Evolutionary conservation across 179 eudicot species (phyloP).

Genomic region (Silene coronaria): DNA sequence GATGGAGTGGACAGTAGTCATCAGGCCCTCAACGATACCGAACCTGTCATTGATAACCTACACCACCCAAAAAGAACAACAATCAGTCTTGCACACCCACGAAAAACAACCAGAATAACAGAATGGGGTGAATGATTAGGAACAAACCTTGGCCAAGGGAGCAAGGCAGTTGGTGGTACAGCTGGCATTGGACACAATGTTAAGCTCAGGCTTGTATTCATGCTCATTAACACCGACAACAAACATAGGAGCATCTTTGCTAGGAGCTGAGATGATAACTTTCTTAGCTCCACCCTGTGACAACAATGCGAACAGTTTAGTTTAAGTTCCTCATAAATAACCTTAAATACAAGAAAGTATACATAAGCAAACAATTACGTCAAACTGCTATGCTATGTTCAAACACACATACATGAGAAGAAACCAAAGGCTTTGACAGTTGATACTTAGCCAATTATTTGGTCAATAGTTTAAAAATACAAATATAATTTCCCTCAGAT

Average conservation of each 20-base stretch:
- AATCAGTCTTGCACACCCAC: not conserved
- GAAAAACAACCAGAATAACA: not conserved
- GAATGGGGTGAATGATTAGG: not conserved
- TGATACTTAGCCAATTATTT: no score
- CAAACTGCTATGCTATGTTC: conserved; percentile 9
- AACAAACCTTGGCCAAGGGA: conserved; percentile 60
- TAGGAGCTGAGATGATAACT: conserved; percentile 76
- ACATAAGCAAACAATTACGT: not conserved
- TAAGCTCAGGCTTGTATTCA: conserved; percentile 57
- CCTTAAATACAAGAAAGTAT: not conserved
- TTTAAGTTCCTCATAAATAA: no score
- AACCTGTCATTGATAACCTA: conserved; percentile 61
- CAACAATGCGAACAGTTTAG: not conserved
- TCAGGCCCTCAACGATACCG: conserved; percentile 80
- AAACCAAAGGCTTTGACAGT: no score
- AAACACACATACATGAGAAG: not conserved
- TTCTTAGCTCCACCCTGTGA: conserved; percentile 79
- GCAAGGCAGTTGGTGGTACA: conserved; percentile 81
- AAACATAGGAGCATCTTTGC: conserved; percentile 81
- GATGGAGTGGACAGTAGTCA: conserved; percentile 69
- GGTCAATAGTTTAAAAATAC: no score
- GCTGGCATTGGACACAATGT: conserved; percentile 75
- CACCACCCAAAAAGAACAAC: not conserved
- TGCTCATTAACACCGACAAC: conserved; percentile 82
- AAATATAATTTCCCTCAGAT: not conserved